Conservation (phyloP, 306 rosid genomes). For the Abrus pulchellus region DNA sequence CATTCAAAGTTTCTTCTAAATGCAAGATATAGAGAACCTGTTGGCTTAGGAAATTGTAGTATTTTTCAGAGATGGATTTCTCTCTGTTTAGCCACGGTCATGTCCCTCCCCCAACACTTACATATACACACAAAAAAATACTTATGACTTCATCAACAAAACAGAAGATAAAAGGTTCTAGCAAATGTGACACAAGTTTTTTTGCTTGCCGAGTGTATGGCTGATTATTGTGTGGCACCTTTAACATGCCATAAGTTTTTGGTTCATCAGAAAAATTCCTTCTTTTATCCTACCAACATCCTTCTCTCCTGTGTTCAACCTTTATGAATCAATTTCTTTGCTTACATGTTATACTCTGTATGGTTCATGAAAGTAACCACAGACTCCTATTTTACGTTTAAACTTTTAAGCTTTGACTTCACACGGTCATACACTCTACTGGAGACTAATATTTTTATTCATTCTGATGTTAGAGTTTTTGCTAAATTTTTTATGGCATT, state of each 20-base stretch:
- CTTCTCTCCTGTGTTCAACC: constrained; percentile 12
- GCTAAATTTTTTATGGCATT: constrained; percentile 19
- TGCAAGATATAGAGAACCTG: constrained; percentile 6
- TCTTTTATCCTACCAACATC: background rate
- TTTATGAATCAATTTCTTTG: constrained; percentile 6
- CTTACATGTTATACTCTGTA: constrained; percentile 15
- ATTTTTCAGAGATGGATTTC: background rate
- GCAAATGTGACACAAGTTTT: constrained; percentile 16
- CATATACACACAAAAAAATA: background rate
- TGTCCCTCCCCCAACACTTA: background rate
- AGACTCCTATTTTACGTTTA: constrained; percentile 5
- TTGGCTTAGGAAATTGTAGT: constrained; percentile 15
- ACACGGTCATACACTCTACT: background rate
- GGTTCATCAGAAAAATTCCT: constrained; percentile 3
- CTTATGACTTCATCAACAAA: background rate
- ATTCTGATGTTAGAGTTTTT: constrained; percentile 13
- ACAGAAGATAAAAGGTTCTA: constrained; percentile 9
- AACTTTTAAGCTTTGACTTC: constrained; percentile 24
- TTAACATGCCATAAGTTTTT: background rate
- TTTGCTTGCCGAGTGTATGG: background rate
- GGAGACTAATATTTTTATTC: constrained; percentile 10
- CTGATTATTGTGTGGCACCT: background rate
- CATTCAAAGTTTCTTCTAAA: constrained; percentile 8
- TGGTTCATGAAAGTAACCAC: background rate
- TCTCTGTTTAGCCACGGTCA: background rate